These are phyloP conservation scores for Aspergillus sp. DNA, from an alignment of 2,329 filamentous ascomycete species.

Conservation along the genomic window DNA sequence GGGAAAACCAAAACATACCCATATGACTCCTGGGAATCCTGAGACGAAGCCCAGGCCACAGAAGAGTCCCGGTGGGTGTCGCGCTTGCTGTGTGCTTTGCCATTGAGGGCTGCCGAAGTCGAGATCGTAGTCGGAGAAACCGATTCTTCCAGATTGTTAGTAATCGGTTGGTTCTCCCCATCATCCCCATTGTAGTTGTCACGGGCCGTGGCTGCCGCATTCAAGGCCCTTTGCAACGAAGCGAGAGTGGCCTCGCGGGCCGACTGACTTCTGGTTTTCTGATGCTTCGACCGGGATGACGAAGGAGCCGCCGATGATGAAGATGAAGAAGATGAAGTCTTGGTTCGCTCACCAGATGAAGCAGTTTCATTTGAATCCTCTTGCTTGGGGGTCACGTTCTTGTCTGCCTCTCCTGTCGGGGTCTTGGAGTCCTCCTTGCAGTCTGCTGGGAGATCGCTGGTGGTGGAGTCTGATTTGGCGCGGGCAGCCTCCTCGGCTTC, in stretches of 20 bases:
- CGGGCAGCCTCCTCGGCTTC: conserved; percentile 30
- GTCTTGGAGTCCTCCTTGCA: too few relatives aligned
- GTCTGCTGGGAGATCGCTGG: conserved; percentile 17
- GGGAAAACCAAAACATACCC: too few relatives aligned
- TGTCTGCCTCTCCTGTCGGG: conserved; percentile 17
- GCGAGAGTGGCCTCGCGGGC: conserved; percentile 36
- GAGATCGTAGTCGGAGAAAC: conserved; percentile 20
- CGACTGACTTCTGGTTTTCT: conserved; percentile 31
- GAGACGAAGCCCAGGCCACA: conserved; percentile 23
- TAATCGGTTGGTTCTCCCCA: conserved; percentile 13
- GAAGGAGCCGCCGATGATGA: conserved; percentile 10
- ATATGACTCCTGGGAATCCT: conserved; percentile 17
- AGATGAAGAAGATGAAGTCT: conserved; percentile 9
- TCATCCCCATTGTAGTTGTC: conserved; percentile 18
- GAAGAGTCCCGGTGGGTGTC: conserved; percentile 18
- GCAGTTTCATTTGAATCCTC: conserved; percentile 12
- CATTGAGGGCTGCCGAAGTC: too few relatives aligned
- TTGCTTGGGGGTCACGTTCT: conserved; percentile 20
- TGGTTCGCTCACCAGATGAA: conserved; percentile 12
- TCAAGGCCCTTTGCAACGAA: conserved; percentile 38
- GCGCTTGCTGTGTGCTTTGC: too few relatives aligned
- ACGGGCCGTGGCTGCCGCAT: conserved; percentile 34
- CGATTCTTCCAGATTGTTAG: conserved; percentile 20
- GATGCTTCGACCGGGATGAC: conserved; percentile 24
- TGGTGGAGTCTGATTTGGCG: conserved; percentile 20